Conservation (phyloP, 768 basidiomycete genomes). For the Boletus coccyginus region DNA sequence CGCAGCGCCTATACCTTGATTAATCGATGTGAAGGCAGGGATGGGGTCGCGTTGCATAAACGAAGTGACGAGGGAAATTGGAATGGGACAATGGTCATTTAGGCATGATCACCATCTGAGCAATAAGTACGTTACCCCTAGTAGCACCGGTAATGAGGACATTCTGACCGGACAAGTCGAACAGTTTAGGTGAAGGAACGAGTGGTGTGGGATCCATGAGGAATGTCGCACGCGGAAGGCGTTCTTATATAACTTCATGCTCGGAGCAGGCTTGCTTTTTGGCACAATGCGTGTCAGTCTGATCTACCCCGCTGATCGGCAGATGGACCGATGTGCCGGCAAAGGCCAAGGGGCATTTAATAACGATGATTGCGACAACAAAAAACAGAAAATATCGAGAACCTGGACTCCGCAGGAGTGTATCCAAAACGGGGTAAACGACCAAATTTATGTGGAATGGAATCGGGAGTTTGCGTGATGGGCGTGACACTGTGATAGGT, state of each 20-base stretch:
- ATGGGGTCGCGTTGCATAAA: slow-evolving; percentile 13
- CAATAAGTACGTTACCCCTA: slow-evolving; percentile 51
- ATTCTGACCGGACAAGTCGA: slow-evolving; percentile 63
- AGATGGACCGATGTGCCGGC: slow-evolving; percentile 27
- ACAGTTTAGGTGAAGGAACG: slow-evolving; percentile 52
- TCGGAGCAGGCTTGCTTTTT: neutral
- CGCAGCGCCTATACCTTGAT: slow-evolving; percentile 52
- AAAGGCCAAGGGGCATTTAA: neutral
- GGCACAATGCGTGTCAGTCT: slow-evolving; percentile 1
- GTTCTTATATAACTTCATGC: slow-evolving; percentile 21
- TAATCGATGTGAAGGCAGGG: slow-evolving; percentile 6
- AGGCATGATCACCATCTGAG: slow-evolving; percentile 1
- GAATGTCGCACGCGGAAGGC: slow-evolving; percentile 3
- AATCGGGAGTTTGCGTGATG: slow-evolving; percentile 25
- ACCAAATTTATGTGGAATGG: slow-evolving; percentile 21
- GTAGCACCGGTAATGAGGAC: slow-evolving; percentile 81
- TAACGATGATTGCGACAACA: slow-evolving; percentile 8
- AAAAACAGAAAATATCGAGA: slow-evolving; percentile 11
- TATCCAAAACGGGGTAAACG: slow-evolving; percentile 21
- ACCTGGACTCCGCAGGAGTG: slow-evolving; percentile 11
- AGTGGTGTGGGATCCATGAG: slow-evolving; percentile 55
- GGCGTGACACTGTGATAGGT: slow-evolving; percentile 22
- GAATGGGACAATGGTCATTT: slow-evolving; percentile 14
- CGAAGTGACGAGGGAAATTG: neutral
- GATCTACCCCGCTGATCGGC: slow-evolving; percentile 34